These are phyloP conservation scores for Phycomyces nitens DNA, from an alignment of 192 early-diverging fungal species.

Conservation along the genomic window DNA sequence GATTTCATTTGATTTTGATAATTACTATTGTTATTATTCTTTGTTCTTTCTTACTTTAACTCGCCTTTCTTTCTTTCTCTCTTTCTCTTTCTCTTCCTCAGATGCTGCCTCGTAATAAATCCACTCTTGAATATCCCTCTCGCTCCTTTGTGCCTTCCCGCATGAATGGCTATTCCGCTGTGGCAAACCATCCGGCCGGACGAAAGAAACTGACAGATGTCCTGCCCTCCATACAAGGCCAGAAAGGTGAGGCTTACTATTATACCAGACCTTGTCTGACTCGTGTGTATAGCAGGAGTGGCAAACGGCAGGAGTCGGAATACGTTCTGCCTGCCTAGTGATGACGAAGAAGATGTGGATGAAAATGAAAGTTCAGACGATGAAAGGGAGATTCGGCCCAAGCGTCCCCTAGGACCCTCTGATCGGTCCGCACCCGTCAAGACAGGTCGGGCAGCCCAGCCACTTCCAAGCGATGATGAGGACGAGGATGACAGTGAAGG, in stretches of 20 bases:
- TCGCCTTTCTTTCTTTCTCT: neutral
- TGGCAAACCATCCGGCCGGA: neutral
- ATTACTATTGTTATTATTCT: neutral
- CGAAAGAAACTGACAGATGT: neutral
- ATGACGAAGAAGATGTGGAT: slow-evolving; percentile 23
- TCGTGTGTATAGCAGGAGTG: neutral
- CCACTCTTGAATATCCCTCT: neutral
- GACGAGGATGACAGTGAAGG: slow-evolving; percentile 6
- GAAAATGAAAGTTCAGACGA: slow-evolving; percentile 1
- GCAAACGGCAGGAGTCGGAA: slow-evolving; percentile 7
- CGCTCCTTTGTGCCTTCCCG: neutral
- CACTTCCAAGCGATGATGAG: slow-evolving; percentile 30
- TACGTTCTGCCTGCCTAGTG: slow-evolving; percentile 23
- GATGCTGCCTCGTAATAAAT: neutral
- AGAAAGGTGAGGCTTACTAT: neutral
- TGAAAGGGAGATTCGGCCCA: slow-evolving; percentile 1
- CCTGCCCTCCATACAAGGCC: neutral
- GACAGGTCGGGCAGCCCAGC: slow-evolving; percentile 7
- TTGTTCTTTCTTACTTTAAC: neutral
- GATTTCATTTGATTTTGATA: too few species aligned
- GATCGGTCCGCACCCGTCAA: too few species aligned
- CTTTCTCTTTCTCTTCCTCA: neutral
- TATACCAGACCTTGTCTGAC: neutral
- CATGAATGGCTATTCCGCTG: neutral
- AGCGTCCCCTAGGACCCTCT: neutral